Percentiles rank a stretch among this genome's conserved stretches.
phyloP scores from a whole-genome alignment of 805 yeast species.

The Cyberlindnera mississippiensis region DNA sequence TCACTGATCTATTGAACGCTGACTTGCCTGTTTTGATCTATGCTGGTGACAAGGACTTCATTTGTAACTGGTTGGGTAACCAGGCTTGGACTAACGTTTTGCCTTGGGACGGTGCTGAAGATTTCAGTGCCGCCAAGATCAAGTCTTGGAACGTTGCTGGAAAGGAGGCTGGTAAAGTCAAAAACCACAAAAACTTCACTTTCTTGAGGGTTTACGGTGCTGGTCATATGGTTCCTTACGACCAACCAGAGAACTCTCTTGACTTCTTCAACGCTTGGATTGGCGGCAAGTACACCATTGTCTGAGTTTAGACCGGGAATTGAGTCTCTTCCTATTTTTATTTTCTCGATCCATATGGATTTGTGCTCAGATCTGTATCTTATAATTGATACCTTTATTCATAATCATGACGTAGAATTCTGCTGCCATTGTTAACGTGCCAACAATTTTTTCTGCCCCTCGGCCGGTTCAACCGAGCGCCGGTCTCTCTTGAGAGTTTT shows the following conservation, averaged over 20 bases:
- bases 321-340: background rate
- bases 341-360: background rate
- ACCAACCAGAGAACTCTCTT: constrained; percentile 74
- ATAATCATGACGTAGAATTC: no score
- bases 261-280: constrained; percentile 89
- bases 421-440: no score
- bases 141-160: constrained; percentile 46
- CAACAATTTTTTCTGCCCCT: no score
- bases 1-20: constrained; percentile 64
- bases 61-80: constrained; percentile 96
- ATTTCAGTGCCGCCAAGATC: constrained; percentile 43
- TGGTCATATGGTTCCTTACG: constrained; percentile 95
- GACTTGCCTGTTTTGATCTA: constrained; percentile 81
- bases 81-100: constrained; percentile 77
- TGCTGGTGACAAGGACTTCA: constrained; percentile 95
- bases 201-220: constrained; percentile 84
- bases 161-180: constrained; percentile 61
- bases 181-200: constrained; percentile 65
- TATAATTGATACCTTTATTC: background rate
- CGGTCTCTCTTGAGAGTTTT: no score
- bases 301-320: background rate
- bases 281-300: constrained; percentile 49
- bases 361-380: background rate
- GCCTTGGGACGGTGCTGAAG: constrained; percentile 59
- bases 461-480: no score